Evolutionary conservation across 2,329 filamentous ascomycete genomes (phyloP), one percentile per base, ranked within the genome.

Genomic region (Dothidotthia symphoricarpi): DNA sequence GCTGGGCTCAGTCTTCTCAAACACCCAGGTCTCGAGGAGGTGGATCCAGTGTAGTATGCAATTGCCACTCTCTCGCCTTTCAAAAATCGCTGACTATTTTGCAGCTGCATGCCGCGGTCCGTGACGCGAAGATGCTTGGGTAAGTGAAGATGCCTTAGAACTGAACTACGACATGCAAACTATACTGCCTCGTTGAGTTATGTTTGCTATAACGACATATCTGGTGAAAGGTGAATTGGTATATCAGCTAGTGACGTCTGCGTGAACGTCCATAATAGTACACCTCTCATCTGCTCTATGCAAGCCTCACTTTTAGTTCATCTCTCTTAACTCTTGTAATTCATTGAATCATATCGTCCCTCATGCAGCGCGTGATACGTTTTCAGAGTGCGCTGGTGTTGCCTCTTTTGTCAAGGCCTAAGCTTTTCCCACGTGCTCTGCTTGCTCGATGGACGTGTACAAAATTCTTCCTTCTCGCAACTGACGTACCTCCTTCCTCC

Each of bases 1-100:
- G 86, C 90, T 14, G 93, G 93, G 2, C 70, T 98, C 51, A 95
- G 89, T 63, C 75, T 98, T 39, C 71, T 97, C 17, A 82, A 82
- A 9, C 87, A 86, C 58, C 81, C 85, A 6, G 88, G 83, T 1
- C 69, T 96, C 28, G 77, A 85, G 55, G 81, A 85, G 43, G 84
- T 98, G 35, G 87, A 98, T 65, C 87, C 93, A 22, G 80, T 88
- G 29, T 98, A 97, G 82, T 86, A 72, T 72, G 72, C 68, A 9
- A 8, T n/a, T 14, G 28, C 16, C 24, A n/a, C 39, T 24, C 12
- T 4, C 8, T 16, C n/a, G 5, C 14, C 7, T 16, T 5, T 22
- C 26, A 12, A 31, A 10, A 6, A 9, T 27, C 14, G 36, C 47
- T 58, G 27, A 53, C 38, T 24, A 30, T 8, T 26, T 2, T 12